Evolutionary conservation across 257 asterid species (phyloP), one percentile per base, ranked within the genome.

Genomic region (Agastache rugosa): DNA sequence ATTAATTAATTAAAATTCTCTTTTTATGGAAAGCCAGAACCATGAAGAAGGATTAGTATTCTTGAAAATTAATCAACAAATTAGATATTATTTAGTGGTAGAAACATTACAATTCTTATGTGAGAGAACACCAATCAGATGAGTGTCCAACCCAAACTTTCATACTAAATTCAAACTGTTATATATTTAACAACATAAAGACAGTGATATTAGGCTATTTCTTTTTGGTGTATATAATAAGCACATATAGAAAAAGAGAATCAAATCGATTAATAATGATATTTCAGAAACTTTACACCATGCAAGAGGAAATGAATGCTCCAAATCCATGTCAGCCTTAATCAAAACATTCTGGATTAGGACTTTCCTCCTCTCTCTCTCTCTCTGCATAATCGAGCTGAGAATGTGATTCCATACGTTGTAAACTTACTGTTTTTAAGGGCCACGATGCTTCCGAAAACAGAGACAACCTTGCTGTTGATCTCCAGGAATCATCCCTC

Each of bases 401-500:
- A 47, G 60, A 74, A 73, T 65, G 71, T 51, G 50, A 72, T 45
- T 47, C 75, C 79, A 77, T 76, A 76, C 67, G 69, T 74, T 72
- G 37, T 51, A 75, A 58, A 12, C 66, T 59, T 6, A n/a, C 23
- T 22, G 31, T 44, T 55, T 48, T 82, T 83, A 88, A 6, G 96
- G 96, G 75, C 96, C 96, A 8, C 94, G 88, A 37, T 59, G 63
- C 85, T 78, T 88, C 72, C 75, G 53, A 75, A 88, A 86, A 69
- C 92, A 88, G 23, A 90, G 82, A 75, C 96, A 88, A 9, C 92
- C 81, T 53, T 83, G 89, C 72, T 83, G 88, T 64, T 90, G 92
- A 85, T 86, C 94, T 3, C 31, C 62, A 1, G 93, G 92, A 75
- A 90, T 90, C 96, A 90, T 90, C 64, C 96, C 94, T 74, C 96